Evolutionary conservation across 2,329 filamentous ascomycete genomes (phyloP).

Genomic region (Trichoderma atrobrunneum): DNA sequence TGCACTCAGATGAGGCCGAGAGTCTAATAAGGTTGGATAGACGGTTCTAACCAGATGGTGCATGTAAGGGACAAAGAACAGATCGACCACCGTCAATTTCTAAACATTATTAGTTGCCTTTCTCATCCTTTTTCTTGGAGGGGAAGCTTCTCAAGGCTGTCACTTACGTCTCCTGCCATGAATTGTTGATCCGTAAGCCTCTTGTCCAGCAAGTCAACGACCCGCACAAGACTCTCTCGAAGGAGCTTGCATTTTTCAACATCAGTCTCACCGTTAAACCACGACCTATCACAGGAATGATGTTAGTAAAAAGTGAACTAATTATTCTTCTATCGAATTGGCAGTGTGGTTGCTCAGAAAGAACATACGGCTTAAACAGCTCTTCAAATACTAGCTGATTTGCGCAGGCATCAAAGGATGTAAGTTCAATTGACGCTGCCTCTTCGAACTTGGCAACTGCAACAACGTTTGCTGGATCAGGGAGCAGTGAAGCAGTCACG

Average conservation of each 20-base stretch:
- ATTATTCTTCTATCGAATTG: too few relatives aligned
- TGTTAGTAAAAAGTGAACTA: background rate
- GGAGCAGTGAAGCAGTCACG: background rate
- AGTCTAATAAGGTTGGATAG: background rate
- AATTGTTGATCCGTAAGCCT: background rate
- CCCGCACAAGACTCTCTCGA: background rate
- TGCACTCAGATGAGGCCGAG: background rate
- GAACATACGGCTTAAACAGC: background rate
- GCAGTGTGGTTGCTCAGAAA: background rate
- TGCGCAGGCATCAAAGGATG: background rate
- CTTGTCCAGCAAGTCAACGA: background rate
- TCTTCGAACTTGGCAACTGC: constrained; percentile 2
- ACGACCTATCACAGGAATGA: background rate
- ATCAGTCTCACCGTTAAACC: background rate
- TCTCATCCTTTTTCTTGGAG: background rate
- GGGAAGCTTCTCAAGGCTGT: background rate
- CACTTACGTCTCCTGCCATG: constrained; percentile 7
- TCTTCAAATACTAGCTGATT: background rate
- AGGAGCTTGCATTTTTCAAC: background rate
- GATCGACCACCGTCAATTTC: background rate
- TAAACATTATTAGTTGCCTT: background rate
- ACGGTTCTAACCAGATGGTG: background rate
- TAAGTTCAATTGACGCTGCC: constrained; percentile 1
- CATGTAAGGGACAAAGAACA: constrained; percentile 4
- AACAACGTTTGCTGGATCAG: background rate